Evolutionary conservation across 371 early-diverging fungal genomes (phyloP), one percentile per base, ranked within the genome.

Genomic region (Furculomyces boomerangus): DNA sequence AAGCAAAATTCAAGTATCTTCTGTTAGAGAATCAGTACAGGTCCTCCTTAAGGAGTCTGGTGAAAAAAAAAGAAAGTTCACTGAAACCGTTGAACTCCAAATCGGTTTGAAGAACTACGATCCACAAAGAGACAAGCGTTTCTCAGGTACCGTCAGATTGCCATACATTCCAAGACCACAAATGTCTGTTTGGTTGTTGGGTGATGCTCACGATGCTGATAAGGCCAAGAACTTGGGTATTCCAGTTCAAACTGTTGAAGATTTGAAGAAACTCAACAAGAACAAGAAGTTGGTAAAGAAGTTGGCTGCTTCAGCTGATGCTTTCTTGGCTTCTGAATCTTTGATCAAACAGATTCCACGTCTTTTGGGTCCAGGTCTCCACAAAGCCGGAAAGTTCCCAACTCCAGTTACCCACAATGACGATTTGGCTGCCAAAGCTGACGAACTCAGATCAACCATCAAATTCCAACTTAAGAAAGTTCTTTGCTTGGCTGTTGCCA

Each of bases 401-500:
- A 91, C 96, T 65, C 93, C 98, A 58, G 88, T 93, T 69, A 76
- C 88, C 63, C 93, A 92, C 81, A 60, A 72, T 68, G 96, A 94
- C 61, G 79, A 86, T 72, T 78, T 99, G 60, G 74, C 74, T 50
- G 89, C 78, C 61, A 91, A 93, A 78, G 88, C 88, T 68, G 79
- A 88, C 67, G 94, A 93, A 69, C 78, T 93, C 76, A 86, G 89
- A 71, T 84, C 89, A 70, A 96, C 96, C 77, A 90, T 96, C 82
- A 96, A 95, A 86, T 93, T 99, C 87, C 97, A 97, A 77, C 75
- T 97, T 58, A 96, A 96, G 87, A 96, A 96, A 83, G 95, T 93
- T 60, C 83, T 92, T 58, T 95, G 95, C 80, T 79, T 97, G 60
- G 93, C 90, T 74, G 94, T 96, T 60, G 93, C 99, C 60, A 88